These are phyloP conservation scores for Obelidium mucronatum DNA, from an alignment of 192 early-diverging fungal genomes.

Conservation along the genomic window DNA sequence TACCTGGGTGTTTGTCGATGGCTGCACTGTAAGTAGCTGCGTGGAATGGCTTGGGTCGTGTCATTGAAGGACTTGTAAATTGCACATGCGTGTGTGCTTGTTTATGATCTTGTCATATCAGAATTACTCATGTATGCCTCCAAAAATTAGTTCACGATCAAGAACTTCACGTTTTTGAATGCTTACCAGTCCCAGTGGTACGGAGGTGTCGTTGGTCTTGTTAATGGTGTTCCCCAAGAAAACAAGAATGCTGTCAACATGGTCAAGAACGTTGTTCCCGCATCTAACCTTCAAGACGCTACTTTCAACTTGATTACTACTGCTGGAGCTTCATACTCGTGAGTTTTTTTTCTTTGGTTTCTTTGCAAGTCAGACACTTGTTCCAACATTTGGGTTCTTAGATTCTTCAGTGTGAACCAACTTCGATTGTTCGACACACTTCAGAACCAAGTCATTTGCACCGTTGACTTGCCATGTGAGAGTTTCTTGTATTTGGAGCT, in stretches of 20 bases:
- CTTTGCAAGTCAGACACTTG: not conserved
- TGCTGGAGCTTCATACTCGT: conserved; percentile 27
- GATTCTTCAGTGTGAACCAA: conserved; percentile 39
- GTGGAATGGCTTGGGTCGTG: not conserved
- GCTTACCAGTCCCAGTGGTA: conserved; percentile 37
- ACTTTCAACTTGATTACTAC: conserved; percentile 21
- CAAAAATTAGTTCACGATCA: conserved; percentile 36
- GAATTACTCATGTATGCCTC: too few relatives aligned
- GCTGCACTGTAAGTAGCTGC: conserved; percentile 30
- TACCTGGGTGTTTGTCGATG: conserved; percentile 36
- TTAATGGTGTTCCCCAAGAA: conserved; percentile 9
- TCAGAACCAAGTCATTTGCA: conserved; percentile 31
- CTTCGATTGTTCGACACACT: conserved; percentile 30
- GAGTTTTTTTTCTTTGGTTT: not conserved
- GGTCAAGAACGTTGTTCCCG: conserved; percentile 5
- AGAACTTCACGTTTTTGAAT: conserved; percentile 42
- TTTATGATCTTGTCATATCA: too few relatives aligned
- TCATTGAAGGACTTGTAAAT: not conserved
- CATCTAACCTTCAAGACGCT: conserved; percentile 5
- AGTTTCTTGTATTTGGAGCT: not conserved
- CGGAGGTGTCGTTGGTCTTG: conserved; percentile 32
- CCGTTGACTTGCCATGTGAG: conserved; percentile 27
- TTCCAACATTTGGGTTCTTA: not conserved
- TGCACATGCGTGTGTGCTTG: too few relatives aligned
- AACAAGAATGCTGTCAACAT: conserved; percentile 31